Base-by-base conservation (phyloP, 768 basidiomycete species). In the Suillus subluteus region DNA sequence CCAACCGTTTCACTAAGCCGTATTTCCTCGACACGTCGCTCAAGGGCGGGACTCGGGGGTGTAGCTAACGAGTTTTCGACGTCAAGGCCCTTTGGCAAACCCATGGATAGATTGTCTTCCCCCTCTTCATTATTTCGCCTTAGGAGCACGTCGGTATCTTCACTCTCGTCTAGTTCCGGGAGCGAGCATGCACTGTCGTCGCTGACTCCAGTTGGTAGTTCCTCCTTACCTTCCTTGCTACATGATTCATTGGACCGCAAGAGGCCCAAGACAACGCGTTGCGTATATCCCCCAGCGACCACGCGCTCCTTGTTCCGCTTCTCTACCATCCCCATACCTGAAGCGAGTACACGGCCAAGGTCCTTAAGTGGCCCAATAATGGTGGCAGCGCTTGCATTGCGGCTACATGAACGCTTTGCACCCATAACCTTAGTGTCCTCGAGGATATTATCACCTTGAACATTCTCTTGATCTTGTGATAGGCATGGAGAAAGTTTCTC, bases 1-100 rank as follows among this genome's bases (percentile, higher is more conserved):
- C 52, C 61, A 15, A 58, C 23, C 4, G 52, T 32, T 43, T 59
- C 67, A 1, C n/a, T n/a, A n/a, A n/a, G n/a, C n/a, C n/a, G n/a
- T n/a, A n/a, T n/a, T n/a, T n/a, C n/a, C 18, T 64, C 15, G 71
- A 74, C 0, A 69, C 66, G 54, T 67, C 32, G 44, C 1, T 61
- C 58, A n/a, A n/a, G n/a, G n/a, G n/a, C n/a, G n/a, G n/a, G n/a
- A n/a, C n/a, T n/a, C n/a, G n/a, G n/a, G n/a, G n/a, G n/a, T n/a
- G n/a, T n/a, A n/a, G n/a, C n/a, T n/a, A n/a, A n/a, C n/a, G n/a
- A n/a, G n/a, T n/a, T n/a, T n/a, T n/a, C n/a, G n/a, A n/a, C n/a
- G n/a, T n/a, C n/a, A n/a, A n/a, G n/a, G n/a, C n/a, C n/a, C n/a
- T n/a, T n/a, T n/a, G n/a, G n/a, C n/a, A n/a, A n/a, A n/a, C n/a